Conservation (phyloP, 495 filamentous ascomycete species). For the Aspergillus heteromorphus region DNA sequence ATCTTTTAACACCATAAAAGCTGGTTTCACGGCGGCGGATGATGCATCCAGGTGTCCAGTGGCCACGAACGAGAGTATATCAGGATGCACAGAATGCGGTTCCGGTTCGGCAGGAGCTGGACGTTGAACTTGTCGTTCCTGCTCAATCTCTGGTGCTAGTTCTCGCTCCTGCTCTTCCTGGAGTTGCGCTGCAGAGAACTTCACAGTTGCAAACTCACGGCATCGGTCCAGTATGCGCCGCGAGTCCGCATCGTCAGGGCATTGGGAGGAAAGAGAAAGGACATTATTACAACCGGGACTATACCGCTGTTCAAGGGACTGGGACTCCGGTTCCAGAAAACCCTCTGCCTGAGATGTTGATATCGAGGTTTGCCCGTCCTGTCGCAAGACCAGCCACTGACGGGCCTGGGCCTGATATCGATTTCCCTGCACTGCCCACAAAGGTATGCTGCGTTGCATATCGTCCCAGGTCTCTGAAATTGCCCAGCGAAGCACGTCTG, state of each 20-base stretch:
- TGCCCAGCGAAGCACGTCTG: conserved; percentile 8
- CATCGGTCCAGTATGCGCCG: not conserved
- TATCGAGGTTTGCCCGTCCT: no score
- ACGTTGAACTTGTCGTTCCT: conserved; percentile 47
- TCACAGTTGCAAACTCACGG: no score
- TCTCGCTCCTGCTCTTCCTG: conserved; percentile 67
- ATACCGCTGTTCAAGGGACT: conserved; percentile 11
- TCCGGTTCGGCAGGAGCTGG: conserved; percentile 32
- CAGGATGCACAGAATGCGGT: conserved; percentile 34
- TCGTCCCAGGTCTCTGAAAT: conserved; percentile 10
- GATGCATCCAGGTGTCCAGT: not conserved
- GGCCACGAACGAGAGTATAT: not conserved
- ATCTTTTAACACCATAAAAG: not conserved
- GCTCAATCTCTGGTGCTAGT: conserved; percentile 53
- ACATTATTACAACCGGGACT: conserved; percentile 1
- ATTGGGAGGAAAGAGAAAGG: not conserved
- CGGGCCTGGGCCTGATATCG: not conserved
- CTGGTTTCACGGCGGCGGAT: not conserved
- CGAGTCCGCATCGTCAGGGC: not conserved
- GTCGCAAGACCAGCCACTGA: not conserved
- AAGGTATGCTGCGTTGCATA: conserved; percentile 3
- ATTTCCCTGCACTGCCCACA: conserved; percentile 11
- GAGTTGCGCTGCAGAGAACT: conserved; percentile 26
- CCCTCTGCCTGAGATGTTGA: not conserved
- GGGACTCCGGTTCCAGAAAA: conserved; percentile 10